These are phyloP conservation scores for Boletus barrowsii DNA, from an alignment of 768 basidiomycete genomes.

Conservation along the genomic window DNA sequence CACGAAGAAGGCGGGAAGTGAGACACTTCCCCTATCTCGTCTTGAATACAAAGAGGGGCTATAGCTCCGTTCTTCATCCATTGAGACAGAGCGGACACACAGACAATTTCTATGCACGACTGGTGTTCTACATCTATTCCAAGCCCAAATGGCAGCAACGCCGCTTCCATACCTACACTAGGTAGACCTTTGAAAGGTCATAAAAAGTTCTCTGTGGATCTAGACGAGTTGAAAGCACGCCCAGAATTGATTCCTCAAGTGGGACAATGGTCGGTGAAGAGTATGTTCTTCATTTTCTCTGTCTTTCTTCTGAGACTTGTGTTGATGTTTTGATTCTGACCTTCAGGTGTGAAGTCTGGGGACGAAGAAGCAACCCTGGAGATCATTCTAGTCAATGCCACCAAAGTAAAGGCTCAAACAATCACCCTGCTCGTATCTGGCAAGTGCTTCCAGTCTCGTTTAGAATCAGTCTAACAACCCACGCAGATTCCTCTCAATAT, in stretches of 20 bases:
- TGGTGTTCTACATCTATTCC: no score
- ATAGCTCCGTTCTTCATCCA: no score
- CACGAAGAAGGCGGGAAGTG: no score
- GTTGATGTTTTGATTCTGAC: neutral
- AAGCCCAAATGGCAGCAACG: neutral
- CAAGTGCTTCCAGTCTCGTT: slow-evolving; percentile 17
- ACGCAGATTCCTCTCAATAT: slow-evolving; percentile 63
- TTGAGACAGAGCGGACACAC: no score
- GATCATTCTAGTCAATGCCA: slow-evolving; percentile 34
- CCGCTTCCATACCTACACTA: neutral
- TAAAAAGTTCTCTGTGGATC: slow-evolving; percentile 55
- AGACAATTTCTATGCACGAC: no score
- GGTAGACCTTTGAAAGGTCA: slow-evolving; percentile 46
- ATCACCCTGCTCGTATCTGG: slow-evolving; percentile 52
- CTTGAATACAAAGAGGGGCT: no score
- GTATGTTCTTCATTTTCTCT: slow-evolving; percentile 30
- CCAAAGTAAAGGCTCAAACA: neutral
- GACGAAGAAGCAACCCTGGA: slow-evolving; percentile 69
- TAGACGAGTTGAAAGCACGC: slow-evolving; percentile 43
- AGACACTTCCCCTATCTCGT: no score
- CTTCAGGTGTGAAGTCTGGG: slow-evolving; percentile 47
- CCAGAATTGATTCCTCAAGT: slow-evolving; percentile 35
- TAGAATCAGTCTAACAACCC: neutral
- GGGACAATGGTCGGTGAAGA: slow-evolving; percentile 38
- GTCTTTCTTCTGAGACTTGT: neutral